Conservation (phyloP, 2,329 filamentous ascomycete genomes). For the Colletotrichum sublineola region DNA sequence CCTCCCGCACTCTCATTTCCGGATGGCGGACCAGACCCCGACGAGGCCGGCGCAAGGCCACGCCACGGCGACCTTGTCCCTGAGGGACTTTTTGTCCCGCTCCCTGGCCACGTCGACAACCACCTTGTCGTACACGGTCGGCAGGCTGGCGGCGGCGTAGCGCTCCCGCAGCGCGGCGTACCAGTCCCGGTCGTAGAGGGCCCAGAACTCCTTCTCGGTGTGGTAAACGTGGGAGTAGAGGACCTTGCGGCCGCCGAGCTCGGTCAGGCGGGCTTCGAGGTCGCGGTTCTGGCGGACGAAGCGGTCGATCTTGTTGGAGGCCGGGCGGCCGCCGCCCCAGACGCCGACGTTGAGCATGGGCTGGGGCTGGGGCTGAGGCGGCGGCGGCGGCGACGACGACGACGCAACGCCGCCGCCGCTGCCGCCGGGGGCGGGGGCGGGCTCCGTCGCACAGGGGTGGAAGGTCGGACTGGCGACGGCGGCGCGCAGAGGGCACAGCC, state of each 20-base stretch:
- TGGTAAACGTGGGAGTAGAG: constrained; percentile 79
- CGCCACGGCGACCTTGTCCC: constrained; percentile 31
- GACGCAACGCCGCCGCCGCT: neutral
- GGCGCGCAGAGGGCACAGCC: constrained; percentile 67
- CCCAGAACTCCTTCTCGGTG: constrained; percentile 77
- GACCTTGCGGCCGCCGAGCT: constrained; percentile 76
- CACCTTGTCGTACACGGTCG: constrained; percentile 77
- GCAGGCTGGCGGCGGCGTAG: constrained; percentile 72
- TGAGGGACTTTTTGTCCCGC: constrained; percentile 8
- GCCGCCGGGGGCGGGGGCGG: neutral
- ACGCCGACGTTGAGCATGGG: constrained; percentile 70
- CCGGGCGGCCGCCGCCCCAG: constrained; percentile 62
- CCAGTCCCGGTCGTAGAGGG: constrained; percentile 69
- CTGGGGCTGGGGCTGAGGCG: neutral
- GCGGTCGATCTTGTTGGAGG: constrained; percentile 55
- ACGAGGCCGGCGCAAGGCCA: constrained; percentile 41
- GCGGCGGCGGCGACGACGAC: too few relatives aligned
- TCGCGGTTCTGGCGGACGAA: constrained; percentile 69
- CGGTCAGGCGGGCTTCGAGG: constrained; percentile 70
- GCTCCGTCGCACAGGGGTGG: constrained; percentile 35
- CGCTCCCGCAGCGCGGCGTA: constrained; percentile 68
- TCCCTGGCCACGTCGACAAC: constrained; percentile 54
- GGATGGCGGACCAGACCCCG: constrained; percentile 40
- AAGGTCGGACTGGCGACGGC: constrained; percentile 52
- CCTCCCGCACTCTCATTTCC: constrained; percentile 14